These are phyloP conservation scores for Rutstroemia sp. DNA, from an alignment of 2,329 filamentous ascomycete species.

Conservation along the genomic window DNA sequence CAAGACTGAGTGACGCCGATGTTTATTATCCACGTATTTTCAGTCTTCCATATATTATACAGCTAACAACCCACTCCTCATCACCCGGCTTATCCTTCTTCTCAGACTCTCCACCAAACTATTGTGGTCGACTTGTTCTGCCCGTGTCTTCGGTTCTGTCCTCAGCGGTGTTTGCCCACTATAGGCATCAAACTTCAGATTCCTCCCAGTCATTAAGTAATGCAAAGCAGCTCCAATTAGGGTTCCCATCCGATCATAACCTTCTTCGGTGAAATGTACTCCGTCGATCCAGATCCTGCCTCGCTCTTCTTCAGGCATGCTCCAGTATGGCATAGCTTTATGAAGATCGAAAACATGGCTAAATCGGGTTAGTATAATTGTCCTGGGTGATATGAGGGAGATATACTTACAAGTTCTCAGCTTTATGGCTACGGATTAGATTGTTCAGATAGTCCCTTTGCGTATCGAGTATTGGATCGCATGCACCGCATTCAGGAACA, in stretches of 20 bases:
- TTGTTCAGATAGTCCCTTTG: constrained; percentile 43
- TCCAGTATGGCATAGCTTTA: constrained; percentile 45
- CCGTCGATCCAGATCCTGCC: constrained; percentile 52
- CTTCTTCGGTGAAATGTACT: constrained; percentile 48
- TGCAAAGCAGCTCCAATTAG: constrained; percentile 47
- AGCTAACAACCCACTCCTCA: background rate
- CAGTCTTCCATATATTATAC: background rate
- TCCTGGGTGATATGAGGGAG: background rate
- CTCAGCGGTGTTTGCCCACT: background rate
- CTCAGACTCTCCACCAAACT: background rate
- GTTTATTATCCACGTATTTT: background rate
- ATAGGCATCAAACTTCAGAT: constrained; percentile 16
- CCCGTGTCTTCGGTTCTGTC: background rate
- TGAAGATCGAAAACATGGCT: constrained; percentile 52
- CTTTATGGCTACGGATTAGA: constrained; percentile 42
- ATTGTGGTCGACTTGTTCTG: background rate
- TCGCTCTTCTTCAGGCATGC: constrained; percentile 39
- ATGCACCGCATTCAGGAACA: constrained; percentile 43
- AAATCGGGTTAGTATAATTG: background rate
- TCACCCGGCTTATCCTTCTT: no score
- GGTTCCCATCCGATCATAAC: constrained; percentile 56
- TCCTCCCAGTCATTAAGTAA: constrained; percentile 32
- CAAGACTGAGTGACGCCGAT: background rate
- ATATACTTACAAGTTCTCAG: constrained; percentile 44
- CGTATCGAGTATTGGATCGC: constrained; percentile 25